A percentile compares a stretch with the other conserved stretches of the same genome.
Conservation (phyloP, 2,329 filamentous ascomycete genomes). For the Chaetomiaceae sp. region DNA sequence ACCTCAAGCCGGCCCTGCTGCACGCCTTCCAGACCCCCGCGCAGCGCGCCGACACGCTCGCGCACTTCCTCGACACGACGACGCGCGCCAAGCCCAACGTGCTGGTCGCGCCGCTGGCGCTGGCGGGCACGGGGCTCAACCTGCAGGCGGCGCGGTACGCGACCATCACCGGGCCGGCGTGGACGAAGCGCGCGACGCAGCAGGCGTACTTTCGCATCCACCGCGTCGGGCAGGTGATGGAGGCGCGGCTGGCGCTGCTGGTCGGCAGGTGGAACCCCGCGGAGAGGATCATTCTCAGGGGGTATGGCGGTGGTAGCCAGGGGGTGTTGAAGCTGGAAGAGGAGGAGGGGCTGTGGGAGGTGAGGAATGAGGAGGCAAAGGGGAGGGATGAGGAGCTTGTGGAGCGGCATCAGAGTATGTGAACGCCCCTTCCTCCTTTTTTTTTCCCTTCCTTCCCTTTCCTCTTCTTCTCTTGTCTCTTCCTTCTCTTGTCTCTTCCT, state of each 20-base stretch:
- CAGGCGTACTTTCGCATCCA: constrained; percentile 21
- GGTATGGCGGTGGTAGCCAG: constrained; percentile 8
- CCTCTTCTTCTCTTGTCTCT: no score
- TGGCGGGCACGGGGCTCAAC: constrained; percentile 22
- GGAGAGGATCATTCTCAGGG: constrained; percentile 13
- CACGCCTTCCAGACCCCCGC: constrained; percentile 1
- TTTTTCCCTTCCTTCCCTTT: no score
- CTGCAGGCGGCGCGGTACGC: constrained; percentile 20
- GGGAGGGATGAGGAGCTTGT: no score
- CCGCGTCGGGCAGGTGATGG: constrained; percentile 19
- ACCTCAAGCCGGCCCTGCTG: constrained; percentile 15
- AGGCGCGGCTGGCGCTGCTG: constrained; percentile 13
- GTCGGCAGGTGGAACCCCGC: constrained; percentile 20
- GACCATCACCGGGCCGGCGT: constrained; percentile 17
- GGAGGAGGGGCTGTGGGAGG: constrained; percentile 10
- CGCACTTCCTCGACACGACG: constrained; percentile 13
- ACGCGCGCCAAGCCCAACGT: constrained; percentile 18
- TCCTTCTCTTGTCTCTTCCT: no score
- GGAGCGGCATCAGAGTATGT: no score
- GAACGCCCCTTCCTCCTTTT: no score
- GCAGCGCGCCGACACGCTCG: constrained; percentile 8
- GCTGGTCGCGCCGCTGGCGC: constrained; percentile 14
- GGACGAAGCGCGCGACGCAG: constrained; percentile 19
- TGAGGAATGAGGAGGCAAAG: constrained; percentile 10
- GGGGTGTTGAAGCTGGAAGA: background rate